Conservation (phyloP, 768 basidiomycete species). For the Amanita subjunquillea region DNA sequence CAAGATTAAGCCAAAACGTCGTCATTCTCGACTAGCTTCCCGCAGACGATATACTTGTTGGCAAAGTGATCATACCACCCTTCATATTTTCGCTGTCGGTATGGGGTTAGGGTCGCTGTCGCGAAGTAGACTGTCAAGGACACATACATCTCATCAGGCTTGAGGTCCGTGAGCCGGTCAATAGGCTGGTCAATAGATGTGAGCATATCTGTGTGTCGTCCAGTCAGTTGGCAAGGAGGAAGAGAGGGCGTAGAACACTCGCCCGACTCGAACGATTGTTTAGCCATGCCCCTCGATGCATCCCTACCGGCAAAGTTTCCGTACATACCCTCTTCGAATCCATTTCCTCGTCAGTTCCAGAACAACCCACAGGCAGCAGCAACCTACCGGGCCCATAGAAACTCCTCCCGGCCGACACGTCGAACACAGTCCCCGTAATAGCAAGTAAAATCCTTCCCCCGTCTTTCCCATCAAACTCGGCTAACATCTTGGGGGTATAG, state of each 20-base stretch:
- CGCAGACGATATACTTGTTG: conserved; percentile 87
- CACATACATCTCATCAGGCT: conserved; percentile 72
- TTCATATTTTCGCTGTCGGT: conserved; percentile 79
- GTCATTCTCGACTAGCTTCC: conserved; percentile 78
- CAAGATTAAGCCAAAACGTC: conserved; percentile 23
- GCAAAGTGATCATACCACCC: conserved; percentile 92
- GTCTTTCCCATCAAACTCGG: conserved; percentile 53
- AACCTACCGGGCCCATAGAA: conserved; percentile 92
- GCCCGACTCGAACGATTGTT: conserved; percentile 94
- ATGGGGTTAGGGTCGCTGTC: neutral
- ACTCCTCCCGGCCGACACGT: conserved; percentile 78
- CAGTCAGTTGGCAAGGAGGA: neutral
- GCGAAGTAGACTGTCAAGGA: neutral
- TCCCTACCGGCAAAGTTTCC: conserved; percentile 97
- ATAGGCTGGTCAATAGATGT: conserved; percentile 80
- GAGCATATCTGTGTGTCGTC: conserved; percentile 63
- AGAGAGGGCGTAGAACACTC: conserved; percentile 14
- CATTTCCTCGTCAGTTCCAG: neutral
- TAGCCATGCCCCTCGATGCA: conserved; percentile 94
- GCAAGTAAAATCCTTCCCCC: conserved; percentile 70
- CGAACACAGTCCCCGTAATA: conserved; percentile 84
- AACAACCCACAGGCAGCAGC: neutral
- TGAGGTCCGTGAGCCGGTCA: conserved; percentile 75
- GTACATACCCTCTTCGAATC: conserved; percentile 75
- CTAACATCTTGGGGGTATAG: conserved; percentile 72